Conservation (phyloP, 148 eudicot genomes). For the Rhododendron simsii region DNA sequence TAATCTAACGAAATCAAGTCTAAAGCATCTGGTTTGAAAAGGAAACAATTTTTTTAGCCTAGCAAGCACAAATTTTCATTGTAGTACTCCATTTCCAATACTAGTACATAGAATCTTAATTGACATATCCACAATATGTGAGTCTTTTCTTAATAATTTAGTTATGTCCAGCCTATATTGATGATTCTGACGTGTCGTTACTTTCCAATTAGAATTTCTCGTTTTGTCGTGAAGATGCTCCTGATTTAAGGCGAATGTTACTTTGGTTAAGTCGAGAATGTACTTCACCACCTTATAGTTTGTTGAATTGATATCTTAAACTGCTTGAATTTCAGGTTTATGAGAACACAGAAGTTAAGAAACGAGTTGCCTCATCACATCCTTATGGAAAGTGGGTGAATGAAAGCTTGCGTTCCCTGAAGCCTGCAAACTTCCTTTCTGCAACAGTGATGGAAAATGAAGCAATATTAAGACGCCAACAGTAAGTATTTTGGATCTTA, state of each 20-base stretch:
- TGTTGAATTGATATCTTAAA: background rate
- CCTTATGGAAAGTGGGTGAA: slow-evolving; percentile 93
- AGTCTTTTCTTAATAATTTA: background rate
- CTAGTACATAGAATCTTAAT: background rate
- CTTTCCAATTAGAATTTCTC: background rate
- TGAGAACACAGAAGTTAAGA: slow-evolving; percentile 97
- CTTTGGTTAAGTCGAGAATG: background rate
- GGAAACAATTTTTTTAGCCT: background rate
- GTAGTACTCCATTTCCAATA: background rate
- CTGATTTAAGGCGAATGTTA: background rate
- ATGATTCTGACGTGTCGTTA: background rate
- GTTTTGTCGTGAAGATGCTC: background rate
- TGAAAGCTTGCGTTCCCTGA: slow-evolving; percentile 67
- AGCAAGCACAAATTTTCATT: background rate
- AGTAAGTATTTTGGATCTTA: slow-evolving; percentile 46
- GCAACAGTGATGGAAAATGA: slow-evolving; percentile 70
- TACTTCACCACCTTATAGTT: background rate
- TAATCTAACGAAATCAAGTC: background rate
- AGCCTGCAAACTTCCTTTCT: slow-evolving; percentile 72
- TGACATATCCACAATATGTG: background rate
- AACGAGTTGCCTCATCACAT: slow-evolving; percentile 67
- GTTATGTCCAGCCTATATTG: background rate
- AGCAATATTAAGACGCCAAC: slow-evolving; percentile 76
- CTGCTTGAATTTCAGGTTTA: slow-evolving; percentile 53
- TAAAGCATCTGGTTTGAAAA: background rate